A percentile compares a stretch with the other conserved stretches of the same genome.
phyloP scores from a whole-genome alignment of 108 stramenopile species.

The Skeletonema tropicum region DNA sequence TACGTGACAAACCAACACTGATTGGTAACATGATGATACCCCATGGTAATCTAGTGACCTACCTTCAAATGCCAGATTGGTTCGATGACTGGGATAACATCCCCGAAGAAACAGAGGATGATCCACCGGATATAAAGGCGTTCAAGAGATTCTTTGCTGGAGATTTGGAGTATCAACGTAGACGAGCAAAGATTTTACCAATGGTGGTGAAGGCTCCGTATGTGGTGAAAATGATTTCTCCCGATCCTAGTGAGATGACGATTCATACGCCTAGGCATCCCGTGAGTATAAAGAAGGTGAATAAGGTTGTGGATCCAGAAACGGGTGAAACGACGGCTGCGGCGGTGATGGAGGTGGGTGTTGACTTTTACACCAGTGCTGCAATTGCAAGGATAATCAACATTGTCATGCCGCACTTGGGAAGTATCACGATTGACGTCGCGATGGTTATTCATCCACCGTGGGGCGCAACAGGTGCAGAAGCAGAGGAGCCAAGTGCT shows the following conservation, averaged over 20 bases:
- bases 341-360: conserved; percentile 44
- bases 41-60: conserved; percentile 58
- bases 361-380: conserved; percentile 55
- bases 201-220: conserved; percentile 59
- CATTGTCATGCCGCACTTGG: conserved; percentile 55
- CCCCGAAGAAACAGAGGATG: conserved; percentile 45
- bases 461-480: conserved; percentile 20
- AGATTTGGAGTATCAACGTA: conserved; percentile 48
- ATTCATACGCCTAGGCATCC: conserved; percentile 35
- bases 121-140: conserved; percentile 54
- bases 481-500: conserved; percentile 46
- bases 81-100: conserved; percentile 53
- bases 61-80: conserved; percentile 66
- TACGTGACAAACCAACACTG: conserved; percentile 58
- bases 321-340: conserved; percentile 19
- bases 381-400: conserved; percentile 51
- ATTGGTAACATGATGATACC: conserved; percentile 60
- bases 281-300: conserved; percentile 34
- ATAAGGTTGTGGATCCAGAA: conserved; percentile 21
- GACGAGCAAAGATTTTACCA: conserved; percentile 44
- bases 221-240: conserved; percentile 54
- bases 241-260: conserved; percentile 42
- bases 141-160: conserved; percentile 62
- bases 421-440: conserved; percentile 51
- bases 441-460: conserved; percentile 55